A percentile compares a stretch with the other conserved stretches of the same genome.
Conservation (phyloP, 768 basidiomycete genomes). For the Macrolepiota dolichaula region DNA sequence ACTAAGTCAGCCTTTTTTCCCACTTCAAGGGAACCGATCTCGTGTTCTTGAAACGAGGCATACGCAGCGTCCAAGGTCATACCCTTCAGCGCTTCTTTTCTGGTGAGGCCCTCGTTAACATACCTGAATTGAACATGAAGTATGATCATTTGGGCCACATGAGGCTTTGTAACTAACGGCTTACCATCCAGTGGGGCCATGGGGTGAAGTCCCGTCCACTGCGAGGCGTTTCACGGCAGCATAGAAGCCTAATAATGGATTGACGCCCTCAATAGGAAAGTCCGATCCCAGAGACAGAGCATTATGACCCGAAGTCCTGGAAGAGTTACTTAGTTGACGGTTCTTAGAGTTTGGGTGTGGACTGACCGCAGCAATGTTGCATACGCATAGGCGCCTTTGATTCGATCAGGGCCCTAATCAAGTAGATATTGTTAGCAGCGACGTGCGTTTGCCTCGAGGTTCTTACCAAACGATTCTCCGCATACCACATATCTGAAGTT, state of each 20-base stretch:
- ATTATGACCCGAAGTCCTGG: not conserved
- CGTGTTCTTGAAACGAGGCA: constrained; percentile 74
- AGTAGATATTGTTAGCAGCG: not conserved
- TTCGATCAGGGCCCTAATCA: constrained; percentile 71
- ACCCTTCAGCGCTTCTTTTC: constrained; percentile 80
- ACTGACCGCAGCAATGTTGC: constrained; percentile 65
- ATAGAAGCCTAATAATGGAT: constrained; percentile 87
- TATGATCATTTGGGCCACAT: not conserved
- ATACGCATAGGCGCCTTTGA: constrained; percentile 90
- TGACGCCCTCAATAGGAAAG: constrained; percentile 90
- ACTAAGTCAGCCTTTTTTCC: constrained; percentile 92
- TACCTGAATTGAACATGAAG: constrained; percentile 49
- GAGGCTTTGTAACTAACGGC: constrained; percentile 16
- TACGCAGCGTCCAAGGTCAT: constrained; percentile 91
- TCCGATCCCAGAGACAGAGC: constrained; percentile 81
- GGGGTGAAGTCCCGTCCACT: constrained; percentile 71
- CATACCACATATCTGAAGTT: constrained; percentile 91
- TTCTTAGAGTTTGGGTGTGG: constrained; percentile 9
- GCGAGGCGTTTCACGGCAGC: constrained; percentile 79
- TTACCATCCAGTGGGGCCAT: constrained; percentile 82
- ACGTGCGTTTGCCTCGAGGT: not conserved
- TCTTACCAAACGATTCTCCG: constrained; percentile 71
- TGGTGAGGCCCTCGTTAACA: constrained; percentile 68
- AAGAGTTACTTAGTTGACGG: constrained; percentile 45
- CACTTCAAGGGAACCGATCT: constrained; percentile 64